Conservation (phyloP, 108 stramenopile genomes). For the Thalassiosira profunda region DNA sequence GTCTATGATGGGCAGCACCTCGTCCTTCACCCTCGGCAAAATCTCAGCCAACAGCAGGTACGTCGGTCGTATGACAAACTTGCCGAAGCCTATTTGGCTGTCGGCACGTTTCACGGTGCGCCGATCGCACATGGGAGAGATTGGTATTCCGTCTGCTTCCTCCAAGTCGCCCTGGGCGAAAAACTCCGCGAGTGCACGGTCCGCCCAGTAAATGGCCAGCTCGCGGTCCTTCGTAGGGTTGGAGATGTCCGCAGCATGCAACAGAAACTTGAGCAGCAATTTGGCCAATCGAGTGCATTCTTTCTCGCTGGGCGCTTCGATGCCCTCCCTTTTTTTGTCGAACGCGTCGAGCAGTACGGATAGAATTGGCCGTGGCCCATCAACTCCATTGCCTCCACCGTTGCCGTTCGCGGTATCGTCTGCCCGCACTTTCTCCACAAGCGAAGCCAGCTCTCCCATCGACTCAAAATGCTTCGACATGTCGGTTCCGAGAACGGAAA, state of each 20-base stretch:
- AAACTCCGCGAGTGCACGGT: constrained; percentile 73
- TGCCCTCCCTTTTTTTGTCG: background rate
- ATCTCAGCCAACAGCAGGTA: constrained; percentile 57
- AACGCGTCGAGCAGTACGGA: background rate
- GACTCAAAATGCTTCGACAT: constrained; percentile 77
- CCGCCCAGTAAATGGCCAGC: constrained; percentile 67
- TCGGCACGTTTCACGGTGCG: constrained; percentile 56
- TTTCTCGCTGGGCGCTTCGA: background rate
- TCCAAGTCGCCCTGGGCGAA: constrained; percentile 84
- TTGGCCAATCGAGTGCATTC: constrained; percentile 3
- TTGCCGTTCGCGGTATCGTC: constrained; percentile 22
- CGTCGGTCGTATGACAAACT: constrained; percentile 80
- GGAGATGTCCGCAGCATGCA: constrained; percentile 84
- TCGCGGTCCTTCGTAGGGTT: constrained; percentile 65
- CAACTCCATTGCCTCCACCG: background rate
- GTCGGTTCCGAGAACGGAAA: constrained; percentile 83
- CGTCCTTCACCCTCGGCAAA: constrained; percentile 41
- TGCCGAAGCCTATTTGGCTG: constrained; percentile 84
- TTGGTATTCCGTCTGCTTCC: constrained; percentile 52
- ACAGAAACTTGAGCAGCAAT: constrained; percentile 45
- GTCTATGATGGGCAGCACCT: constrained; percentile 48
- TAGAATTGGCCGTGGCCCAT: background rate
- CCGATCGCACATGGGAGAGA: constrained; percentile 82
- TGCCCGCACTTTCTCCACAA: constrained; percentile 9
- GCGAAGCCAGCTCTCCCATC: constrained; percentile 12